phyloP scores from a whole-genome alignment of 495 filamentous ascomycete genomes.

The Talaromyces adpressus region DNA sequence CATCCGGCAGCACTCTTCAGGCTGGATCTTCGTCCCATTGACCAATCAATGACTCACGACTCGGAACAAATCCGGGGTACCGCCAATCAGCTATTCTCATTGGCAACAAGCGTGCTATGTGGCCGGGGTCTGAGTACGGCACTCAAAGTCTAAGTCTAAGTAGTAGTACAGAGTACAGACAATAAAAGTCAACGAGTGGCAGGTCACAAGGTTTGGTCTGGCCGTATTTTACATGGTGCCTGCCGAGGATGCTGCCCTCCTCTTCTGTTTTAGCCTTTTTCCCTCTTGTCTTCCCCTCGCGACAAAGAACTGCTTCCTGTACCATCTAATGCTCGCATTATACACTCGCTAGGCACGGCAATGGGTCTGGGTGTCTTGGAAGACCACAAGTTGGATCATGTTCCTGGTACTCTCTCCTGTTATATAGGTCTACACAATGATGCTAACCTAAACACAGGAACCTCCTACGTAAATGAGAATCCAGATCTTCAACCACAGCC shows the following conservation, averaged over 20 bases:
- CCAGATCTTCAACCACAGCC: constrained; percentile 31
- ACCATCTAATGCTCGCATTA: neutral
- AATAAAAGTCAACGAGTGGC: no score
- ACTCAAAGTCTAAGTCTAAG: no score
- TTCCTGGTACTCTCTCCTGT: constrained; percentile 54
- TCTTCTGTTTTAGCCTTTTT: no score
- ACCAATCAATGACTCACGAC: neutral
- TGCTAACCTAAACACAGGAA: constrained; percentile 37
- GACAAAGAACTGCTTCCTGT: neutral
- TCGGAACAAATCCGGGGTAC: neutral
- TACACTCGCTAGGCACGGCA: no score
- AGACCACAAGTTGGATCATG: constrained; percentile 51
- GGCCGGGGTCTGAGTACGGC: no score
- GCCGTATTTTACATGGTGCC: neutral
- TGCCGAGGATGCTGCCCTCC: no score
- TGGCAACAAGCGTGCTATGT: no score
- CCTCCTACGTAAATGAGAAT: constrained; percentile 57
- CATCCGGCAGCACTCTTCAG: neutral
- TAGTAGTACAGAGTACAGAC: no score
- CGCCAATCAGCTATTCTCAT: neutral
- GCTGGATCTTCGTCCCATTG: neutral
- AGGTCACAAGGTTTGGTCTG: neutral
- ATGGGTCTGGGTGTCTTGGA: constrained; percentile 87
- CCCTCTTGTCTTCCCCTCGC: no score
- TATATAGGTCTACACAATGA: no score